Evolutionary conservation across 2,329 filamentous ascomycete species (phyloP), one percentile per base, ranked within the genome.

Genomic region (Fusarium secorum): DNA sequence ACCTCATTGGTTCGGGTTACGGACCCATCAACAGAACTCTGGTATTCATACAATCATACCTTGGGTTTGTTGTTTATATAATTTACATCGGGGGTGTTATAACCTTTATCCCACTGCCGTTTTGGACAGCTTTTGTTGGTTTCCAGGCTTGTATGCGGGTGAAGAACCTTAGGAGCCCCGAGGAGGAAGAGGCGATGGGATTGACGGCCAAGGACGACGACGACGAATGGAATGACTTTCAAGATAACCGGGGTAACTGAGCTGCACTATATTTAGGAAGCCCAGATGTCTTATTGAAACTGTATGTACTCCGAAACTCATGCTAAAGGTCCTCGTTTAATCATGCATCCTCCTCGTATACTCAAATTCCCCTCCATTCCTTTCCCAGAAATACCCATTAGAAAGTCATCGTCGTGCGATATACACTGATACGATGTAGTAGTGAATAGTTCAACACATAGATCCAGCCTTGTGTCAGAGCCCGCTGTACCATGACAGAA

Each of bases 91-190:
- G 48, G 4, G 39, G 64, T 20, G 13, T 64, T 1, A 26, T 68
- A 11, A 18, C 54, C 13, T 61, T 39, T 10, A 44, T 69, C 3
- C 32, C 57, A 14, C 42, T 75, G 30, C 30, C 64, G 26, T 41
- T 55, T 7, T 76, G 74, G 74, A 32, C 66, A 7, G 51, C 69
- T 28, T 67, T 63, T 52, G 60, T 65, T 14, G 72, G 66, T 15
- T 42, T 63, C 17, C 53, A 64, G 48, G 69, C 66, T 4, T 46
- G 64, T 28, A 66, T 51, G 32, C 64, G 71, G 45, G 68, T 75
- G 9, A 64, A 45, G 22, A 53, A 60, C 20, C 52, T 56, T 17
- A 41, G 52, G 13, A 64, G 51, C n/a, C 49, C 46, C 6, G 63
- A 72, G 36, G 60, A 73, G 13, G 62, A 71, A 44, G 54, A 51